Evolutionary conservation across 1,284 basidiomycete genomes (phyloP), one percentile per base, ranked within the genome.

Genomic region (Malassezia slooffiae): DNA sequence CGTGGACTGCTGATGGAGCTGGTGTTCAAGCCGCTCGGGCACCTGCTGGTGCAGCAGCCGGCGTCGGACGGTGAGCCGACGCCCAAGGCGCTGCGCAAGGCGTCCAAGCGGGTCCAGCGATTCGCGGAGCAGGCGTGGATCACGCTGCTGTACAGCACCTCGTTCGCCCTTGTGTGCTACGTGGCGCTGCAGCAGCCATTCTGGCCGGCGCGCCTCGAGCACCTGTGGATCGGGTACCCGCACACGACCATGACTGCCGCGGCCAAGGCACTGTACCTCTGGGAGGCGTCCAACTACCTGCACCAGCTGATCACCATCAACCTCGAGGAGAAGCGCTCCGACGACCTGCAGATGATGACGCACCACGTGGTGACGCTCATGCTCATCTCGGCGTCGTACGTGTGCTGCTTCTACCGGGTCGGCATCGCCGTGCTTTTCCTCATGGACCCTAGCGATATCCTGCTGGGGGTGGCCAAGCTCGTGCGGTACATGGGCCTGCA

Each of bases 91-190:
- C 7, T 35, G 6, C n/a, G 21, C 17, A 58, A 55, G 20, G 40
- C 44, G 8, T n/a, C n/a, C n/a, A 48, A 51, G 40, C 69, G 65
- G 47, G 79, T 87, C 32, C 70, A 83, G 35, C 76, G 91, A 50
- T 96, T 96, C 65, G 85, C 87, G 4, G 91, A 96, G 71, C 91
- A 97, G 72, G 83, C 85, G 39, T 97, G 88, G 85, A 79, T 80
- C 32, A 75, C 82, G 38, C 70, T 84, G 34, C 95, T 91, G 72
- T 90, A 85, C 68, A 72, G 77, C 27, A 57, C 78, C 6, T 82
- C 81, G 54, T 90, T 81, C 60, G 89, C 89, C n/a, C 55, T 87
- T 57, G 89, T 93, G 68, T 12, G 19, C 19, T 28, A 40, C 20
- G 10, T 9, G 72, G 89, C 80, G 7, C 24, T 26, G 30, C 40